Base-by-base conservation (phyloP, 495 filamentous ascomycete species). In the Podospora bellae-mahoneyi region DNA sequence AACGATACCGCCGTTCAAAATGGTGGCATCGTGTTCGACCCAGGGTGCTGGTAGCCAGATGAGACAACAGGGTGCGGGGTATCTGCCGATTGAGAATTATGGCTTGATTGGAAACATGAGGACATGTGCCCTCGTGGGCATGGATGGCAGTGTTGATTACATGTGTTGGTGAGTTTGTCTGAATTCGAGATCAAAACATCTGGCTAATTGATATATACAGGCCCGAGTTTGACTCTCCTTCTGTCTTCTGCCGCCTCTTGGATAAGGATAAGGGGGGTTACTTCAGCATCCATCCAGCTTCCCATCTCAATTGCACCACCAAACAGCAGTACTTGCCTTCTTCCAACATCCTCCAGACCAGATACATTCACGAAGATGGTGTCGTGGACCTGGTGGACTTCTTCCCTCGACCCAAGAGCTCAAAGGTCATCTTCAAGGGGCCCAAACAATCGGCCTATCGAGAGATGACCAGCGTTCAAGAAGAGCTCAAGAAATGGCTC, bases 71-170 rank as follows among this genome's bases (percentile, higher is more conserved):
- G 64, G 69, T 15, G 72, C 70, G 0, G 79, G 80, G 13, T 90
- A 90, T 70, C 84, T 85, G 39, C 85, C 89, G 64, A 90, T 92
- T 67, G 90, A 91, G 72, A 83, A 91, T 73, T 92, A 92, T 82
- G 90, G 90, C 34, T 79, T 92, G 68, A 90, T 91, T 73, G 89
- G 90, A 16, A 91, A 91, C 73, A 91, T 91, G 89, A 83, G 87
- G 71, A 91, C 90, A n/a, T 90, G 87, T 78, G 89, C 90, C 26
- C 79, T 92, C 30, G 84, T 91, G 39, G 88, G 87, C 74, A 88
- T 90, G 73, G 87, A 88, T 68, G 89, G 90, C 16, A 89, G 87
- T 70, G 73, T 91, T 70, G 89, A 91, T 76, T 91, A 85, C 71
- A 90, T 92, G 88, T 92, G 90, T 74, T 92, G 90, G 86, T 86